phyloP scores from a whole-genome alignment of 768 basidiomycete species.

The Lanmaoa pseudosensibilis region DNA sequence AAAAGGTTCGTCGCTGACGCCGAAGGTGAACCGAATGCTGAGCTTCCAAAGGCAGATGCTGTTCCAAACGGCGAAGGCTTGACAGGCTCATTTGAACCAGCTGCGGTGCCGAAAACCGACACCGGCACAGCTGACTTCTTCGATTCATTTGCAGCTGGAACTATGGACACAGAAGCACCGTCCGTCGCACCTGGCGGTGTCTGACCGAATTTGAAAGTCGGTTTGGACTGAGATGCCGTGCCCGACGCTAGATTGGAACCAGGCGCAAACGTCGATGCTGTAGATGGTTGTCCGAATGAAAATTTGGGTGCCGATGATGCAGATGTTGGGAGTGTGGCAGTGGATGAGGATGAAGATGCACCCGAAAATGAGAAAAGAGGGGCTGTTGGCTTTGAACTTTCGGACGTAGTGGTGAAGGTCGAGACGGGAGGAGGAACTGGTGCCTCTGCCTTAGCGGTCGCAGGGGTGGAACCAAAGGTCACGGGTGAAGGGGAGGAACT shows the following conservation, averaged over 20 bases:
- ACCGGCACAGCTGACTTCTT: slow-evolving; percentile 30
- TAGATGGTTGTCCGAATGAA: slow-evolving; percentile 25
- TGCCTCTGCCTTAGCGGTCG: slow-evolving; percentile 7
- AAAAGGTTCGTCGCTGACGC: slow-evolving; percentile 11
- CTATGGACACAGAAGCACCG: slow-evolving; percentile 11
- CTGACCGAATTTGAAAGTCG: slow-evolving; percentile 22
- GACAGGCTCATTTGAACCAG: slow-evolving; percentile 22
- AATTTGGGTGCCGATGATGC: slow-evolving; percentile 22
- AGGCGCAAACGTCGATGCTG: slow-evolving; percentile 3
- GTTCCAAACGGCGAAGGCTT: slow-evolving; percentile 25
- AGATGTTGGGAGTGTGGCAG: slow-evolving; percentile 5
- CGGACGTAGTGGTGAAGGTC: background rate
- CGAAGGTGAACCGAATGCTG: slow-evolving; percentile 15
- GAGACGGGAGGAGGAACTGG: background rate
- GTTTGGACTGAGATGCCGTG: slow-evolving; percentile 22
- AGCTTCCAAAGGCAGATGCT: slow-evolving; percentile 23
- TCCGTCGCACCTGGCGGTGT: slow-evolving; percentile 26
- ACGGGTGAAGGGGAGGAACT: background rate
- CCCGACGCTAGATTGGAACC: slow-evolving; percentile 2
- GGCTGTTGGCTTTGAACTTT: slow-evolving; percentile 12
- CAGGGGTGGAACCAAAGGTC: slow-evolving; percentile 10
- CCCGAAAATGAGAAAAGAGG: slow-evolving; percentile 25
- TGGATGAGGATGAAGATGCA: slow-evolving; percentile 7
- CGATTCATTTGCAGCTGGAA: slow-evolving; percentile 19
- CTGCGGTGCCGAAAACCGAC: slow-evolving; percentile 10